Percentiles rank a stretch among this genome's conserved stretches.
phyloP scores from a whole-genome alignment of 495 filamentous ascomycete genomes.

The Podospora pseudocomata region DNA sequence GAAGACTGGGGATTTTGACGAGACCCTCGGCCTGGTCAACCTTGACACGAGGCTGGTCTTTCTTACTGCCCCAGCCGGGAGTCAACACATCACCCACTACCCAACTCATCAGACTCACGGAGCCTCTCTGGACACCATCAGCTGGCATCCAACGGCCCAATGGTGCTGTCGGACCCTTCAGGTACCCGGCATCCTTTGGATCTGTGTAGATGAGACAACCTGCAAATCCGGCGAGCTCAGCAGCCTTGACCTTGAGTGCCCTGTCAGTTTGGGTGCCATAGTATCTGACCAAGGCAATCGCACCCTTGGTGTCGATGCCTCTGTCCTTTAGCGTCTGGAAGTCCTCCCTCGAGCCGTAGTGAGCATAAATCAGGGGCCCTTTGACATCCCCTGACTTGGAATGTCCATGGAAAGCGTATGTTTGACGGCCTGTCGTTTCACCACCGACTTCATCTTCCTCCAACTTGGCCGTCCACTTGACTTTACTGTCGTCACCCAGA shows the following conservation, averaged over 20 bases:
- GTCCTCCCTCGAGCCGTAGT: conserved; percentile 83
- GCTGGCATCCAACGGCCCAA: conserved; percentile 73
- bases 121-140: conserved; percentile 76
- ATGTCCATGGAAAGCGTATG: conserved; percentile 79
- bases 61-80: conserved; percentile 77
- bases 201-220: conserved; percentile 93
- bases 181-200: conserved; percentile 73
- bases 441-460: conserved; percentile 66
- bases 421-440: conserved; percentile 55
- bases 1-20: conserved; percentile 80
- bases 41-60: conserved; percentile 59
- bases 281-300: conserved; percentile 80
- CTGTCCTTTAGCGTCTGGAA: conserved; percentile 66
- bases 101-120: conserved; percentile 79
- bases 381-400: conserved; percentile 82
- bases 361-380: conserved; percentile 92
- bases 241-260: conserved; percentile 83
- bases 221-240: conserved; percentile 75
- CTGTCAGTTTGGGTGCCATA: conserved; percentile 68
- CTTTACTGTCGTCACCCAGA: conserved; percentile 58
- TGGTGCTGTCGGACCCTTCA: conserved; percentile 63
- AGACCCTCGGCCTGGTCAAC: conserved; percentile 70
- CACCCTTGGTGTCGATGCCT: conserved; percentile 69
- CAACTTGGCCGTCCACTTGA: conserved; percentile 75
- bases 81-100: conserved; percentile 85